phyloP scores from a whole-genome alignment of 805 yeast genomes.

The Wickerhamiella qilinensis region DNA sequence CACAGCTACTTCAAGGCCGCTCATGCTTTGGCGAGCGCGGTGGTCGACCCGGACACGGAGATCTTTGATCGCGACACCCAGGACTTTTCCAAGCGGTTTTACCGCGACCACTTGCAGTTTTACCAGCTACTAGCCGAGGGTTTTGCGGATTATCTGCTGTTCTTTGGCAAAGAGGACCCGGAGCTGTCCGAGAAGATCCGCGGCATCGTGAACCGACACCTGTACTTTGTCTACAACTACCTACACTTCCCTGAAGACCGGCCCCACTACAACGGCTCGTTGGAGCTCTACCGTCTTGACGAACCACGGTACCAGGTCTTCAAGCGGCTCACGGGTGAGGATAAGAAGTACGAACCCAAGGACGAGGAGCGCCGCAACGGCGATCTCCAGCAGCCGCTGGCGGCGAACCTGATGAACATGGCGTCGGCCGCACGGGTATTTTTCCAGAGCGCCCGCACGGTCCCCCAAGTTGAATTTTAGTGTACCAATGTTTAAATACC shows the following conservation, averaged over 20 bases:
- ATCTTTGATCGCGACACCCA: constrained; percentile 48
- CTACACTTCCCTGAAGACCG: constrained; percentile 43
- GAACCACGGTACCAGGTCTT: constrained; percentile 35
- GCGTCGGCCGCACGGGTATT: constrained; percentile 57
- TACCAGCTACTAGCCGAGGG: constrained; percentile 53
- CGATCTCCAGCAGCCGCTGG: constrained; percentile 22
- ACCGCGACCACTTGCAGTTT: constrained; percentile 50
- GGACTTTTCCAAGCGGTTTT: constrained; percentile 36
- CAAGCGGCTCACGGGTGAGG: constrained; percentile 37
- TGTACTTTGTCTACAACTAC: constrained; percentile 40
- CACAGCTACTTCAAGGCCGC: constrained; percentile 30
- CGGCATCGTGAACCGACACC: constrained; percentile 35
- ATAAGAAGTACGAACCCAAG: constrained; percentile 33
- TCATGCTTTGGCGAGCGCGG: constrained; percentile 33
- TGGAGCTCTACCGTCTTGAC: constrained; percentile 41
- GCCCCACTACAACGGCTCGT: constrained; percentile 35
- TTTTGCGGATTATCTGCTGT: constrained; percentile 43
- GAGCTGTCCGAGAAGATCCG: constrained; percentile 19
- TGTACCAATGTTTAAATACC: no score
- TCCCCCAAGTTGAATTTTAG: constrained; percentile 22
- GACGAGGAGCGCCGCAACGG: constrained; percentile 36
- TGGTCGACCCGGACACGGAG: constrained; percentile 36
- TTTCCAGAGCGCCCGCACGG: constrained; percentile 48
- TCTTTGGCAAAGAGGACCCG: constrained; percentile 28
- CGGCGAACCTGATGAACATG: constrained; percentile 41